These are phyloP conservation scores for Alternaria triticimaculans DNA, from an alignment of 2,329 filamentous ascomycete genomes.

Conservation along the genomic window DNA sequence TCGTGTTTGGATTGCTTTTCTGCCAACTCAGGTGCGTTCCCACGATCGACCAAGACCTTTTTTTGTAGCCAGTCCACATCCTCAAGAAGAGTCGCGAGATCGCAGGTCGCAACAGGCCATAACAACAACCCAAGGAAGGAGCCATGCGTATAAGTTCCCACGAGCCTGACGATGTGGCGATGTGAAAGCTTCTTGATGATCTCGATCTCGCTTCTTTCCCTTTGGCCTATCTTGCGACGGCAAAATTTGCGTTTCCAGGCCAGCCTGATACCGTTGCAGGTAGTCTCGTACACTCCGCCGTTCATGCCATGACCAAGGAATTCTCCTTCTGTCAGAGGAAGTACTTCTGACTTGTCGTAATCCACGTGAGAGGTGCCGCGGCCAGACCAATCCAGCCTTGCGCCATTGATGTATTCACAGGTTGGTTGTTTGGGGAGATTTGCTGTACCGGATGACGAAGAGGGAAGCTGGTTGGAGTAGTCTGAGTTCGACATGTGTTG, in stretches of 20 bases:
- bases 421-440: too few species aligned
- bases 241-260: not conserved
- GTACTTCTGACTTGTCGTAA: not conserved
- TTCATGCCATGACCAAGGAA: not conserved
- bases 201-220: not conserved
- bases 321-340: not conserved
- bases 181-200: not conserved
- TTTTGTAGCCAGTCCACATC: not conserved
- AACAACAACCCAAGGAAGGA: not conserved
- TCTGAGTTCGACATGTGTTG: too few species aligned
- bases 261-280: accelerated
- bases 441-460: too few species aligned
- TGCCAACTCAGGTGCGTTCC: too few species aligned
- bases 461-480: accelerated
- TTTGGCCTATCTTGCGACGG: not conserved
- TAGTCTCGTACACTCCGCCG: not conserved
- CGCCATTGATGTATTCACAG: not conserved
- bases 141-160: accelerated
- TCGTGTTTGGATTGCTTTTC: too few species aligned
- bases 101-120: not conserved
- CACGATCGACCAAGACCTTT: not conserved
- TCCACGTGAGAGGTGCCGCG: not conserved
- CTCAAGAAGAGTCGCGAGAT: not conserved
- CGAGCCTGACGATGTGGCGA: accelerated
- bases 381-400: not conserved